Conservation (phyloP, 208 protist species). For the Leishmania tropica region DNA sequence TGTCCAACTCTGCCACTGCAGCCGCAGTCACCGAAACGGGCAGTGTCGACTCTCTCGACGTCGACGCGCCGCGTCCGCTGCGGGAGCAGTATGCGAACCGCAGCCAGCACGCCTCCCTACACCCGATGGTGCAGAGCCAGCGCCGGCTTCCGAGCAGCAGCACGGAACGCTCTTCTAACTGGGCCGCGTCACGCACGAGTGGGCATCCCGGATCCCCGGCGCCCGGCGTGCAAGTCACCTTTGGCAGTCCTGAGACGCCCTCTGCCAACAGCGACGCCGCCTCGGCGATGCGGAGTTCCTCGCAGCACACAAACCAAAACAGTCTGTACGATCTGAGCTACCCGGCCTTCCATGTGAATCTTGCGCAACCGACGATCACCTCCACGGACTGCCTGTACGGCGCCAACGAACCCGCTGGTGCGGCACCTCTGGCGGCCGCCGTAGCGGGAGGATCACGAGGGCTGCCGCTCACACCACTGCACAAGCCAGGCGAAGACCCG, state of each 20-base stretch:
- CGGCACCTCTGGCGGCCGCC: neutral
- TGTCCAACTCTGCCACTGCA: constrained; percentile 1
- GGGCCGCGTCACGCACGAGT: neutral
- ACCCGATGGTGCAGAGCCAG: neutral
- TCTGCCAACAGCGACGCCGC: constrained; percentile 6
- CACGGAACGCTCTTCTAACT: neutral
- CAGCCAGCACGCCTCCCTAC: neutral
- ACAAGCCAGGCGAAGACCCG: neutral
- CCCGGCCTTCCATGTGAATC: constrained; percentile 18
- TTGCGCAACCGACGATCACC: constrained; percentile 5
- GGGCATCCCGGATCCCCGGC: neutral
- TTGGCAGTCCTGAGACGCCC: constrained; percentile 7
- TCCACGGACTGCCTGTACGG: constrained; percentile 11
- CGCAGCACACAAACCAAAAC: constrained; percentile 11
- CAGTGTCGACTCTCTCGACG: constrained; percentile 6
- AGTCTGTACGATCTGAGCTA: constrained; percentile 27
- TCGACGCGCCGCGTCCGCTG: constrained; percentile 8
- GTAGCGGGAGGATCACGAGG: neutral
- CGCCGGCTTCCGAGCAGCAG: constrained; percentile 3
- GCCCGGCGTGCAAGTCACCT: neutral
- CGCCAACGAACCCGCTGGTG: neutral
- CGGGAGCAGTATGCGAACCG: neutral
- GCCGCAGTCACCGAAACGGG: neutral
- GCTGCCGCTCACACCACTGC: neutral
- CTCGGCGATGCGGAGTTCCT: neutral